Base-by-base conservation (phyloP, 345 rosid genomes). In the Linum lewisii region DNA sequence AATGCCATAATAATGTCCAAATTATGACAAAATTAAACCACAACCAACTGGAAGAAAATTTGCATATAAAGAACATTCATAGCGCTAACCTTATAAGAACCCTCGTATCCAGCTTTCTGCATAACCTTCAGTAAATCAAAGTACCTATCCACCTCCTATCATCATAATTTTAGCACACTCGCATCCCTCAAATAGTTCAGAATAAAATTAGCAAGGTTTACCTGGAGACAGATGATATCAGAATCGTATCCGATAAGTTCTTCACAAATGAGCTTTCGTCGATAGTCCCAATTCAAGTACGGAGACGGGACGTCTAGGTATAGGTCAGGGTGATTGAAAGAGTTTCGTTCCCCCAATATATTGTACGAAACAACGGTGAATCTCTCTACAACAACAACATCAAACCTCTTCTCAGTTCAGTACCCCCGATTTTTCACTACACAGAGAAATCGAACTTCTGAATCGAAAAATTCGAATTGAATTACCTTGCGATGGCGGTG, bases 141-240 rank as follows among this genome's bases (percentile, higher is more conserved):
- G 59, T 82, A 86, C 69, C 67, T 86, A 72, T 86, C 95, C 77
- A 86, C 97, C 77, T 84, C 91, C 97, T 89, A 71, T 42, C 54
- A 75, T 21, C 54, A 66, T 0, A 19, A 51, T 6, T 29, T 29
- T n/a, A n/a, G n/a, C n/a, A n/a, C n/a, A n/a, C n/a, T n/a, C n/a
- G n/a, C n/a, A n/a, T n/a, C n/a, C n/a, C n/a, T n/a, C n/a, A n/a
- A n/a, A n/a, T n/a, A n/a, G n/a, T n/a, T 32, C 29, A 34, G 24
- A 2, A 8, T 11, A 10, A 18, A 18, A 32, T 4, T 37, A 13
- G 11, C 16, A 36, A 34, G 20, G 36, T 62, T 63, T 61, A 89
- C 95, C 73, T 86, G 97, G 82, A 89, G 22, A 66, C 89, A 89
- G 45, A 86, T 81, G 16, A 86, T 74, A 64, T 89, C 95, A 13